A percentile compares a stretch with the other conserved stretches of the same genome.
phyloP scores from a whole-genome alignment of 2,329 filamentous ascomycete genomes.

The Talaromyces marneffei region DNA sequence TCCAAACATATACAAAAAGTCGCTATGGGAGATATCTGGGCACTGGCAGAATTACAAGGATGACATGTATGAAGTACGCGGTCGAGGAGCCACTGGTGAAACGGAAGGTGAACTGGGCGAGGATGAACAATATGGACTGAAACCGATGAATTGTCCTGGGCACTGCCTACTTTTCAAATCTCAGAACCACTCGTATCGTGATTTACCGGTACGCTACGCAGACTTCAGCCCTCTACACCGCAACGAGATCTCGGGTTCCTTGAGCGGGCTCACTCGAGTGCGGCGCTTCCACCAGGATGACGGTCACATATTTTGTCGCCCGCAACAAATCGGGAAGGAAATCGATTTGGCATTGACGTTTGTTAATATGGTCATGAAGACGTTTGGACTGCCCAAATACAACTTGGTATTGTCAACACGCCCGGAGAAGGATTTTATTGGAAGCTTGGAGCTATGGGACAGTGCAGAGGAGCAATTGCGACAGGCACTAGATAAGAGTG shows the following conservation, averaged over 20 bases:
- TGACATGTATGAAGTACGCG: constrained; percentile 79
- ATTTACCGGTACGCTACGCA: constrained; percentile 76
- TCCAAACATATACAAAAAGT: constrained; percentile 84
- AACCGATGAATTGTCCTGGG: constrained; percentile 90
- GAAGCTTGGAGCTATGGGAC: constrained; percentile 63
- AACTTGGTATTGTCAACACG: constrained; percentile 72
- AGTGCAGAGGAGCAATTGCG: constrained; percentile 62
- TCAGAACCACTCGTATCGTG: constrained; percentile 66
- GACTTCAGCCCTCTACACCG: constrained; percentile 84
- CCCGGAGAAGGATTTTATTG: constrained; percentile 71
- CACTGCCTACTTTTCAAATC: constrained; percentile 80
- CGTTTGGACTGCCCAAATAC: constrained; percentile 66
- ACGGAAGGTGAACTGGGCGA: constrained; percentile 46
- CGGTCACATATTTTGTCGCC: constrained; percentile 82
- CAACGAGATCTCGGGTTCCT: constrained; percentile 75
- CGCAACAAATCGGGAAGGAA: constrained; percentile 66
- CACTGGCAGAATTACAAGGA: constrained; percentile 87
- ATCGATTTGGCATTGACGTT: constrained; percentile 70
- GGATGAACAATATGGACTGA: constrained; percentile 72
- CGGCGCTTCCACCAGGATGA: constrained; percentile 87
- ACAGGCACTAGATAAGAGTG: constrained; percentile 57
- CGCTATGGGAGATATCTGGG: constrained; percentile 77
- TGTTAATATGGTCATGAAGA: constrained; percentile 64
- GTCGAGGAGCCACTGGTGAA: constrained; percentile 44
- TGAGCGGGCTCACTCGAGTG: constrained; percentile 77